Base-by-base conservation (phyloP, 306 rosid species). In the Inga leiocalycina region DNA sequence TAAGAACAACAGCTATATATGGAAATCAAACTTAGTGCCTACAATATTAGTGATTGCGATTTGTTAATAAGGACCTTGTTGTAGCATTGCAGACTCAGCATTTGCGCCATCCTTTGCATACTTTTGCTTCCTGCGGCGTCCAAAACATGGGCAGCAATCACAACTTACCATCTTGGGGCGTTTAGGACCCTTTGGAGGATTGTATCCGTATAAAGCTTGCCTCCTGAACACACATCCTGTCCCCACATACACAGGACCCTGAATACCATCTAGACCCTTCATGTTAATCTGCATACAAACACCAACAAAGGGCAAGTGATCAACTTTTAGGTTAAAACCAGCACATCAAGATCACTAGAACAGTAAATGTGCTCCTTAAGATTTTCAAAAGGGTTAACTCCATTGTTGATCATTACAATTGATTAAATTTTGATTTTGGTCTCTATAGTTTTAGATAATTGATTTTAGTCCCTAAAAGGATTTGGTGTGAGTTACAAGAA, bases 221-320 rank as follows among this genome's bases (percentile, higher is more conserved):
- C 99, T 90, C 86, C 93, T 91, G 81, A 95, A 95, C 37, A 93
- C 97, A 81, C 99, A 95, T n/a, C 99, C 99, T 43, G 99, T 93
- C 41, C 99, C 99, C 10, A 95, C 99, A 89, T 93, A 95, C 46
- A 85, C 98, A 69, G 99, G 99, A 57, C 98, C 99, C 80, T 95
- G 99, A 87, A 93, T 86, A 81, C 99, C 99, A 84, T 95, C 99
- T 77, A 95, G 90, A 81, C 98, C 98, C 86, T 92, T 89, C 99
- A 95, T 95, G 92, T 95, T 95, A 82, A 95, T 93, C 98, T 95
- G 88, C 86, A 81, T 19, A 71, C 65, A 59, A 71, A 80, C 73
- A 84, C 54, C 65, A 70, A 74, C 75, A 78, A 59, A 56, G 14
- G 24, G 78, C 57, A 72, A 82, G 20, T 84, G 39, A 61, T 68